Conservation (phyloP, 306 rosid species). For the Elaeagnus macrophylla region DNA sequence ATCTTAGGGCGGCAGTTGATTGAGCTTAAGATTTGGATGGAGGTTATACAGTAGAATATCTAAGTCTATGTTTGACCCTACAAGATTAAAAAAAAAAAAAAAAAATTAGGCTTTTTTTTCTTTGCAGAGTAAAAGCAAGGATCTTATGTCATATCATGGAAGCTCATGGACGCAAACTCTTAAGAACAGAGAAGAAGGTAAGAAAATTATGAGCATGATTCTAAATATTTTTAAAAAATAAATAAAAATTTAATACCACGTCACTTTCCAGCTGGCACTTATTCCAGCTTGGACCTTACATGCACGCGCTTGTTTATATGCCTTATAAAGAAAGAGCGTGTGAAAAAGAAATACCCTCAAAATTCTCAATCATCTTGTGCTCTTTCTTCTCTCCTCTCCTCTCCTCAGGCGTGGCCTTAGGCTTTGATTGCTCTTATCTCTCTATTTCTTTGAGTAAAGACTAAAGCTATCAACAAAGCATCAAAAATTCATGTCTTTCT, state of each 20-base stretch:
- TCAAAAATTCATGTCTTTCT: constrained; percentile 42
- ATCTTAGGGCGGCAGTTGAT: too few species aligned
- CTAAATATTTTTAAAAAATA: neutral
- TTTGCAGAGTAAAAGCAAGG: constrained; percentile 57
- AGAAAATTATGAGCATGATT: constrained; percentile 9
- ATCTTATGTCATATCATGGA: constrained; percentile 68
- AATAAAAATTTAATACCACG: constrained; percentile 16
- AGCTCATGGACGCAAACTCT: constrained; percentile 11
- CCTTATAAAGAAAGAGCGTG: constrained; percentile 45
- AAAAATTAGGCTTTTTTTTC: constrained; percentile 10
- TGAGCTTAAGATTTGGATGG: too few species aligned
- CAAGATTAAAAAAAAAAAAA: too few species aligned
- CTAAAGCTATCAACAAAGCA: constrained; percentile 35
- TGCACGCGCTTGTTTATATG: constrained; percentile 23
- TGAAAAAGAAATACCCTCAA: constrained; percentile 22
- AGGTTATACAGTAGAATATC: too few species aligned
- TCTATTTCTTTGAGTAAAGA: constrained; percentile 22
- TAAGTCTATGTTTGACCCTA: too few species aligned
- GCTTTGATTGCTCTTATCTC: constrained; percentile 64
- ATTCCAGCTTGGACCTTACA: constrained; percentile 30
- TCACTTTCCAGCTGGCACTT: constrained; percentile 30
- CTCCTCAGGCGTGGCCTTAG: constrained; percentile 67
- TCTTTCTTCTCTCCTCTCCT: constrained; percentile 23
- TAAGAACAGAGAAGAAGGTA: constrained; percentile 16
- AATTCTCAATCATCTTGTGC: constrained; percentile 44